Percentiles rank a stretch among this genome's conserved stretches.
These are phyloP conservation scores for Pseudozyma sp. DNA, from an alignment of 1,284 basidiomycete genomes.

Conservation along the genomic window DNA sequence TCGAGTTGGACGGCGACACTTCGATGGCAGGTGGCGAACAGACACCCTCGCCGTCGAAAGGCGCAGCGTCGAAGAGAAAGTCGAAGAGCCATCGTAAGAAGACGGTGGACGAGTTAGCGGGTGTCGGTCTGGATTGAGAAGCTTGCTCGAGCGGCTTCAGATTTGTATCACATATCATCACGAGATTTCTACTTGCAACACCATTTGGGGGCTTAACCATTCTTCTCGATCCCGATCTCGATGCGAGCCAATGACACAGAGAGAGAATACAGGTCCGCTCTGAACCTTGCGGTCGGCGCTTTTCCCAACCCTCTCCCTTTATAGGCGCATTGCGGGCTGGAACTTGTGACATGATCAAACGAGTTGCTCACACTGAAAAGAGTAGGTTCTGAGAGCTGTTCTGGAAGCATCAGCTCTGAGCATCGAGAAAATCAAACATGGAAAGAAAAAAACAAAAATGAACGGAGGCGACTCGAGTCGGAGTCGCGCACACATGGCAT, in stretches of 20 bases:
- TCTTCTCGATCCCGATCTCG: too few species aligned
- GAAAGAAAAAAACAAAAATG: background rate
- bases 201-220: too few species aligned
- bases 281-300: too few species aligned
- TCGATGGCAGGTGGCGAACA: slow-evolving; percentile 18
- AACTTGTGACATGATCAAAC: too few species aligned
- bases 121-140: slow-evolving; percentile 24
- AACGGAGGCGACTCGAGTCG: background rate
- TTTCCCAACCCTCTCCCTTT: too few species aligned
- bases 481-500: slow-evolving; percentile 8
- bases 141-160: background rate
- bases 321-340: too few species aligned
- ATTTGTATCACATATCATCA: background rate
- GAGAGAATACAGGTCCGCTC: too few species aligned
- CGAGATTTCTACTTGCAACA: background rate
- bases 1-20: slow-evolving; percentile 29
- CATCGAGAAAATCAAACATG: too few species aligned
- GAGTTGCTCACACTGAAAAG: too few species aligned
- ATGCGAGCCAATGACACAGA: too few species aligned
- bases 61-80: slow-evolving; percentile 32
- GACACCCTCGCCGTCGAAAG: slow-evolving; percentile 21
- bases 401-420: too few species aligned
- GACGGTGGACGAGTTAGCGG: slow-evolving; percentile 51
- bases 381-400: too few species aligned
- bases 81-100: slow-evolving; percentile 54